These are phyloP conservation scores for Phaeophleospora eucalypticola DNA, from an alignment of 2,329 filamentous ascomycete genomes.

Conservation along the genomic window DNA sequence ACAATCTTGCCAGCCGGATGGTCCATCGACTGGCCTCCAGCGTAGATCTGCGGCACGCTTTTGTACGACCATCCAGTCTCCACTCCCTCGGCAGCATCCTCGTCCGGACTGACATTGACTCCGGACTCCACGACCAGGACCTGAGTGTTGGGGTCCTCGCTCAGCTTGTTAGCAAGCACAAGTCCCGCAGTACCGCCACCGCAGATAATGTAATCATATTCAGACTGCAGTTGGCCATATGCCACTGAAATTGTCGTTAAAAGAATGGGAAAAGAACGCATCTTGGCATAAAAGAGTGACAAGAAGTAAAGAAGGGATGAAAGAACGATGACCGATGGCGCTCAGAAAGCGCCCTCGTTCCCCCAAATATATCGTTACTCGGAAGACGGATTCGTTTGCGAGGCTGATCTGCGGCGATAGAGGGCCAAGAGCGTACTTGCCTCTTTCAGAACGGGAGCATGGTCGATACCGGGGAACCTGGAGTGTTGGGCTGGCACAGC, in stretches of 20 bases:
- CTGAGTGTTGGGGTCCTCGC: slow-evolving; percentile 27
- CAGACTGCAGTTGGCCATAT: not conserved
- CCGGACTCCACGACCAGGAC: slow-evolving; percentile 27
- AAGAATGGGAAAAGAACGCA: not conserved
- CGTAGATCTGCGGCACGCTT: slow-evolving; percentile 18
- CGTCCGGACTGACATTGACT: slow-evolving; percentile 7
- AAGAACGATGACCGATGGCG: not conserved
- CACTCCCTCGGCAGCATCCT: slow-evolving; percentile 26
- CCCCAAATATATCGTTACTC: too few relatives aligned
- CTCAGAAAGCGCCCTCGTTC: too few relatives aligned
- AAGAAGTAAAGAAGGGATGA: not conserved
- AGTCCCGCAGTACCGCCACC: slow-evolving; percentile 27
- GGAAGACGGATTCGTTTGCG: too few relatives aligned
- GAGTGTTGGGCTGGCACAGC: not conserved
- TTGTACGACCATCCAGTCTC: slow-evolving; percentile 23
- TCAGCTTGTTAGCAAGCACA: slow-evolving; percentile 27
- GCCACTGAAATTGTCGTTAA: not conserved
- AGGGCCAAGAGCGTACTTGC: not conserved
- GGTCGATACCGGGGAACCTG: not conserved
- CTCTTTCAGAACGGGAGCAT: not conserved
- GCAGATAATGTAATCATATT: slow-evolving; percentile 26
- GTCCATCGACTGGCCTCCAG: slow-evolving; percentile 12
- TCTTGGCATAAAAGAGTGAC: not conserved
- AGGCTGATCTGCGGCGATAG: not conserved
- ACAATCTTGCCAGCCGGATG: slow-evolving; percentile 33